Percentiles rank a stretch among this genome's conserved stretches.
These are phyloP conservation scores for Talaromyces pinophilus DNA, from an alignment of 2,329 filamentous ascomycete genomes.

Conservation along the genomic window DNA sequence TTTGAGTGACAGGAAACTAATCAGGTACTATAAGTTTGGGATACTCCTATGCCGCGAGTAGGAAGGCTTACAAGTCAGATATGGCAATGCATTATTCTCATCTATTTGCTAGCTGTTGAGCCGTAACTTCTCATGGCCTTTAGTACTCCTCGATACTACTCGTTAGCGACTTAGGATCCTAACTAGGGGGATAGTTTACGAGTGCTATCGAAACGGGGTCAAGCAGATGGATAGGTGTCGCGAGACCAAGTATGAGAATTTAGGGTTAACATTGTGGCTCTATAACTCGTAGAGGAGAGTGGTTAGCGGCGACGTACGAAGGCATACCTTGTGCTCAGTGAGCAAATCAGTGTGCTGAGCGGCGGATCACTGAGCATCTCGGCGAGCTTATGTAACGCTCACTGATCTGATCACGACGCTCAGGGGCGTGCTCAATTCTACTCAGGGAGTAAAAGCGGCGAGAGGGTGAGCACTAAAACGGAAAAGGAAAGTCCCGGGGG, in stretches of 20 bases:
- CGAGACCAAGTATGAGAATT: neutral
- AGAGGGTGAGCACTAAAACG: neutral
- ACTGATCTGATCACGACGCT: neutral
- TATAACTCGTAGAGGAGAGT: too few relatives aligned
- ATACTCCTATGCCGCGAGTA: neutral
- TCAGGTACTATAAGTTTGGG: neutral
- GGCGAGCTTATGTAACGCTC: too few relatives aligned
- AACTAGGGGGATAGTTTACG: neutral
- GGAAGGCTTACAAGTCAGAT: neutral
- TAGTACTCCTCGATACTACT: neutral
- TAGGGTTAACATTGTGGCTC: neutral
- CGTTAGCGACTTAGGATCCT: neutral
- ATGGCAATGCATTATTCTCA: neutral
- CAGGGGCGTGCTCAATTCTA: neutral
- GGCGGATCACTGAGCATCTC: too few relatives aligned
- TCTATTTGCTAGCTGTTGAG: too few relatives aligned
- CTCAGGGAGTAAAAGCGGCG: too few relatives aligned
- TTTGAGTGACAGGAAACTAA: neutral
- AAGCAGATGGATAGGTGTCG: neutral
- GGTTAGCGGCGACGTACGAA: too few relatives aligned
- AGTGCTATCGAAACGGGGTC: neutral
- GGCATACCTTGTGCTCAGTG: too few relatives aligned
- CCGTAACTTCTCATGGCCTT: neutral
- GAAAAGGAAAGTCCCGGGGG: neutral
- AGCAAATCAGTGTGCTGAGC: too few relatives aligned